Conservation (phyloP, 352 stramenopile genomes). For the Pythium dissotocum region DNA sequence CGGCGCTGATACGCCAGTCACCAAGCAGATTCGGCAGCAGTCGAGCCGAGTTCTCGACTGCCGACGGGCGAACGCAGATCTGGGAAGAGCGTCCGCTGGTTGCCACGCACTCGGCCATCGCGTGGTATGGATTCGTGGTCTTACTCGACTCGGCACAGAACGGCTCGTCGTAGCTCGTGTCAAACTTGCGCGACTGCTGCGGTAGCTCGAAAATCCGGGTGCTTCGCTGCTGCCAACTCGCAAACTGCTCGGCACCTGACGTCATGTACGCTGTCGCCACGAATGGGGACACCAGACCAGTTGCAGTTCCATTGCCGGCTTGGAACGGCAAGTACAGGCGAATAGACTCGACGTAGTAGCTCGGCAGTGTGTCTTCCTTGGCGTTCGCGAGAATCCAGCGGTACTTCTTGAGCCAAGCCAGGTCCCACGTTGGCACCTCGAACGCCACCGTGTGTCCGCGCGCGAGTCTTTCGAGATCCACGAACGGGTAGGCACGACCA, state of each 20-base stretch:
- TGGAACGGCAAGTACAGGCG: constrained; percentile 12
- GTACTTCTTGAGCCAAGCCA: constrained; percentile 15
- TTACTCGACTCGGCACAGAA: constrained; percentile 1
- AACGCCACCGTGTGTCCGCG: not conserved
- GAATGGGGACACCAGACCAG: not conserved
- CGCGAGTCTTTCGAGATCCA: not conserved
- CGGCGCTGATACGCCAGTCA: constrained; percentile 7
- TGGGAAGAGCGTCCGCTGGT: constrained; percentile 9
- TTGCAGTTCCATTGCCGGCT: not conserved
- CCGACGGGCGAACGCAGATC: constrained; percentile 6
- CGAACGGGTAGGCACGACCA: constrained; percentile 3
- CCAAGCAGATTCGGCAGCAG: constrained; percentile 17
- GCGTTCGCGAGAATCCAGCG: constrained; percentile 8
- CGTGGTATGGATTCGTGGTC: constrained; percentile 14
- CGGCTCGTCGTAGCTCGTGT: constrained; percentile 10
- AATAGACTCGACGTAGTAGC: constrained; percentile 15
- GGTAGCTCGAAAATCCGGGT: constrained; percentile 7
- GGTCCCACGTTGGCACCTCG: constrained; percentile 6
- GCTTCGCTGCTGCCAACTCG: not conserved
- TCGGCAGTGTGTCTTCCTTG: constrained; percentile 9
- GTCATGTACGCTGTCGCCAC: not conserved
- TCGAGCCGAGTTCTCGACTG: not conserved
- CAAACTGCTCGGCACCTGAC: constrained; percentile 2
- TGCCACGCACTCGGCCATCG: constrained; percentile 9
- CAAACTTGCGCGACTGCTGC: constrained; percentile 10